Conservation (phyloP, 129 eudicot species). For the Deinandra increscens region DNA sequence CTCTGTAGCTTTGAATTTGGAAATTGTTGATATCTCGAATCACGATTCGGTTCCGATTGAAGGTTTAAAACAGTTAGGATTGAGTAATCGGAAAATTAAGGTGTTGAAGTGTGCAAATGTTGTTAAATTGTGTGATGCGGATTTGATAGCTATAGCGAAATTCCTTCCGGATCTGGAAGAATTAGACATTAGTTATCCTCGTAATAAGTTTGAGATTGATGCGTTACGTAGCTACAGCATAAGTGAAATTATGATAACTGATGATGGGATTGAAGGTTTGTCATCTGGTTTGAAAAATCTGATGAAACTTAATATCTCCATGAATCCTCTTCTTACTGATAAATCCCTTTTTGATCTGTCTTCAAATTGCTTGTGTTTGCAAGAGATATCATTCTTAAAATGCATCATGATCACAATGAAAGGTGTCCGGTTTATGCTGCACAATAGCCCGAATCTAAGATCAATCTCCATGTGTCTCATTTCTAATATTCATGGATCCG, state of each 20-base stretch:
- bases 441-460: slow-evolving; percentile 35
- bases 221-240: slow-evolving; percentile 1
- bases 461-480: slow-evolving; percentile 27
- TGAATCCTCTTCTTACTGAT: slow-evolving; percentile 49
- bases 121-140: slow-evolving; percentile 34
- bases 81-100: slow-evolving; percentile 39
- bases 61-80: slow-evolving; percentile 33
- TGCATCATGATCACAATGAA: slow-evolving; percentile 40
- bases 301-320: slow-evolving; percentile 39
- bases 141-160: slow-evolving; percentile 38
- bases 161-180: slow-evolving; percentile 46
- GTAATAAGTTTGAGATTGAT: slow-evolving; percentile 14
- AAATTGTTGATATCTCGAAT: slow-evolving; percentile 41
- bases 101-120: slow-evolving; percentile 46
- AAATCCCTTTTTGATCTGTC: slow-evolving; percentile 39
- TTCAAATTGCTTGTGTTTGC: slow-evolving; percentile 37
- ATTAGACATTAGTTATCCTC: slow-evolving; percentile 56
- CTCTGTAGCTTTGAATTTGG: slow-evolving; percentile 26
- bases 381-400: slow-evolving; percentile 29
- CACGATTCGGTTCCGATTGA: slow-evolving; percentile 32
- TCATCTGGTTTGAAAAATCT: slow-evolving; percentile 40
- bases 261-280: slow-evolving; percentile 44
- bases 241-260: slow-evolving; percentile 38
- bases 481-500: slow-evolving; percentile 6
- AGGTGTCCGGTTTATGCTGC: slow-evolving; percentile 38